Base-by-base conservation (phyloP, 1,139 yeast genomes). In the Saccharomycopsis crataegensis region DNA sequence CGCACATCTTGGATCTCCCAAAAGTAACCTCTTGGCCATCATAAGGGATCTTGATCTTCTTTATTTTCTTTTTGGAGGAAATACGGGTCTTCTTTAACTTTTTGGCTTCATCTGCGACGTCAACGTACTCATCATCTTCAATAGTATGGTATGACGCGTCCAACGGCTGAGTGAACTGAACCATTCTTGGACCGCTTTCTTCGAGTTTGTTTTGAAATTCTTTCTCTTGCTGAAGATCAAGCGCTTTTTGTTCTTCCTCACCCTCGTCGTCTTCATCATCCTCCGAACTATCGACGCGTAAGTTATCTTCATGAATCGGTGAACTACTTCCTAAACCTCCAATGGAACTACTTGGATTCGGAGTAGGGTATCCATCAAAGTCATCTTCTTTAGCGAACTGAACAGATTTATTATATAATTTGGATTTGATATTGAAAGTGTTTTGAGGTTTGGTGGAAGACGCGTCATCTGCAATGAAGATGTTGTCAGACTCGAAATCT, bases 1-100 rank as follows among this genome's bases (percentile, higher is more conserved):
- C 83, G 59, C 86, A 76, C 22, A 82, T 74, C 16, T 88, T 79
- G 5, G 89, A 82, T 58, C 94, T 74, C 7, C 94, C 94, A 56
- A 86, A 67, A 8, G 69, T 67, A 34, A 74, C 64, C 6, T 43
- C 53, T 38, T 46, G 44, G 32, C 62, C 64, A 42, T 51, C 56
- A n/a, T 22, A 16, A 16, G 59, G 55, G 8, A 61, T 22, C 22
- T 45, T 50, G 40, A 57, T 51, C 74, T 40, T 36, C 37, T 56
- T 54, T 31, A 45, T 31, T 34, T 45, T 41, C 31, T 45, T 46
- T 17, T 32, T 42, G 22, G 43, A 44, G 12, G 47, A 40, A 36
- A n/a, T 37, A 28, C 52, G 54, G 33, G 50, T 41, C 43, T 49
- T 49, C 11, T 50, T 54, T 8, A 51, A 8, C 45, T 49, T 49